Conservation (phyloP, 2,329 filamentous ascomycete species). For the Penicillium sp. region DNA sequence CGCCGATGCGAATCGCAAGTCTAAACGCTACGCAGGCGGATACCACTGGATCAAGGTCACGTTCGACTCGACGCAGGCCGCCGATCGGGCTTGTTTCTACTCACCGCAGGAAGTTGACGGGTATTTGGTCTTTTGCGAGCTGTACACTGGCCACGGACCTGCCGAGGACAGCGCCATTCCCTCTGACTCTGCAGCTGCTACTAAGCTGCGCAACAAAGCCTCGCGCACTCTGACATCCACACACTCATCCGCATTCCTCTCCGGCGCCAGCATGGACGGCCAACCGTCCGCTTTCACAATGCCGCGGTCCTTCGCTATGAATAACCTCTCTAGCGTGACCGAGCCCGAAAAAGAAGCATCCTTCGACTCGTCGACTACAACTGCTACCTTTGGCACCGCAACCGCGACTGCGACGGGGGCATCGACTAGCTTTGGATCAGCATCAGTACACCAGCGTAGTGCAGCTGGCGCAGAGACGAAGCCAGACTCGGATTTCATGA, state of each 20-base stretch:
- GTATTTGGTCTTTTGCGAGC: constrained; percentile 72
- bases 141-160: constrained; percentile 70
- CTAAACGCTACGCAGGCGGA: constrained; percentile 81
- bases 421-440: constrained; percentile 22
- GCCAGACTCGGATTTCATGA: constrained; percentile 54
- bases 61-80: constrained; percentile 75
- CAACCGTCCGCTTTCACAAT: constrained; percentile 42
- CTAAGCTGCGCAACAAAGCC: constrained; percentile 35
- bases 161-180: constrained; percentile 68
- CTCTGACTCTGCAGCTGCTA: constrained; percentile 48
- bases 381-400: constrained; percentile 52
- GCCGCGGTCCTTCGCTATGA: constrained; percentile 49
- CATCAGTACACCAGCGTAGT: constrained; percentile 39
- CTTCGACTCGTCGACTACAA: constrained; percentile 44
- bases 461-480: constrained; percentile 37
- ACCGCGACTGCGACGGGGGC: constrained; percentile 35
- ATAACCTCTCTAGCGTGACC: constrained; percentile 41
- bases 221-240: constrained; percentile 45
- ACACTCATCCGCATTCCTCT: constrained; percentile 44
- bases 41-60: constrained; percentile 92
- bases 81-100: constrained; percentile 70
- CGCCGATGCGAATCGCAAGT: constrained; percentile 74
- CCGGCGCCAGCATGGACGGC: constrained; percentile 36
- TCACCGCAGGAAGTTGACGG: constrained; percentile 76
- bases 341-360: constrained; percentile 43